Evolutionary conservation across 2,329 filamentous ascomycete genomes (phyloP).

Genomic region (Periconia sp.): DNA sequence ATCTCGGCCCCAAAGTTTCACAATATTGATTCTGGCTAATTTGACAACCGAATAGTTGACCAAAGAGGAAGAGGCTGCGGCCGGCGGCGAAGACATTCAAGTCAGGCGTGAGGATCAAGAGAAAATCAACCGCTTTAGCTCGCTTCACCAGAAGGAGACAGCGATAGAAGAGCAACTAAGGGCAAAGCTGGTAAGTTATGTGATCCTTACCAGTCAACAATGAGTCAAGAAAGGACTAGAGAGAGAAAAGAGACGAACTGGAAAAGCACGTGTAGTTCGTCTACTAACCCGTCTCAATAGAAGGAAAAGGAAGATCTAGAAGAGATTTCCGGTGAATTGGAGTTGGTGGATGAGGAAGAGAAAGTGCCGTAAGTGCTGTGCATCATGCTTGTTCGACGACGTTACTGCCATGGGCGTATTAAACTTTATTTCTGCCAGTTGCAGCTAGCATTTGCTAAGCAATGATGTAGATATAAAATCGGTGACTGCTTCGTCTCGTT

Average conservation of each 20-base stretch:
- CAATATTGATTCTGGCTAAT: not conserved
- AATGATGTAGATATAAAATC: constrained; percentile 77
- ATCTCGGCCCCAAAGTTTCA: not conserved
- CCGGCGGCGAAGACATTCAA: constrained; percentile 78
- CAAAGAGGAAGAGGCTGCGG: constrained; percentile 80
- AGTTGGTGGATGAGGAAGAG: constrained; percentile 94
- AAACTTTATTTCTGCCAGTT: not conserved
- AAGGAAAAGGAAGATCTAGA: constrained; percentile 99
- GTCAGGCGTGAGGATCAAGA: constrained; percentile 97
- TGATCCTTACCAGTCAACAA: not conserved
- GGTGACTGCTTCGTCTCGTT: constrained; percentile 94
- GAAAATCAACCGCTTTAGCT: constrained; percentile 97
- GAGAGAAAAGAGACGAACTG: not conserved
- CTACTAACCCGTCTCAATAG: constrained; percentile 50
- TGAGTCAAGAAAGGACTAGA: not conserved
- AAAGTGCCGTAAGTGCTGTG: constrained; percentile 72
- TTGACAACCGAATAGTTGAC: constrained; percentile 66
- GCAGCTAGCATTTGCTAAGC: not conserved
- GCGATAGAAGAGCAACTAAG: constrained; percentile 78
- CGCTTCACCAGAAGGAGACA: constrained; percentile 84
- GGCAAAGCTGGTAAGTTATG: constrained; percentile 68
- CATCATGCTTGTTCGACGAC: not conserved
- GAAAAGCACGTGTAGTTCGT: too few species aligned
- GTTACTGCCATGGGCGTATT: not conserved
- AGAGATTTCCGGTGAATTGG: constrained; percentile 86